Evolutionary conservation across 129 eudicot species (phyloP).

Genomic region (Deinandra increscens): DNA sequence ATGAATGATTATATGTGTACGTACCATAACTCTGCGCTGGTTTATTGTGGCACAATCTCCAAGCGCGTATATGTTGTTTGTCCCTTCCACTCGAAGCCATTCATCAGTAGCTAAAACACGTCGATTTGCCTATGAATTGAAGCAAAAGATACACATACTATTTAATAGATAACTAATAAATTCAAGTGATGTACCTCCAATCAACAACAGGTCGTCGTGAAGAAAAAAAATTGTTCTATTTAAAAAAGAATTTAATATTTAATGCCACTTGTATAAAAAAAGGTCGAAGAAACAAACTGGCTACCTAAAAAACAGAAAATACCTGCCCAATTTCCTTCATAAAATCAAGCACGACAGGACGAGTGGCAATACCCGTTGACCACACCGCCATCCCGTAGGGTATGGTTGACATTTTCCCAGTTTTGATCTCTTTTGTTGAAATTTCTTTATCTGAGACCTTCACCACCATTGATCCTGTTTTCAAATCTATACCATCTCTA

Average conservation of each 20-base stretch:
- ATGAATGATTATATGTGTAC: no score
- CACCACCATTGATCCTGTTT: slow-evolving; percentile 83
- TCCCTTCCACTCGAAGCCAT: slow-evolving; percentile 83
- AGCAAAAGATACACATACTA: not conserved
- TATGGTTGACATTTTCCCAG: slow-evolving; percentile 55
- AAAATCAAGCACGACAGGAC: slow-evolving; percentile 77
- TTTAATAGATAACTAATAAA: no score
- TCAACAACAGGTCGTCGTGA: no score
- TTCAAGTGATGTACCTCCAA: no score
- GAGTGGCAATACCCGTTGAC: slow-evolving; percentile 95
- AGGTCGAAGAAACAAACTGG: not conserved
- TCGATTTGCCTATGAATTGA: slow-evolving; percentile 51
- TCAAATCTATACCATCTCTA: slow-evolving; percentile 81
- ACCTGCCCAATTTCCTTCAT: slow-evolving; percentile 95
- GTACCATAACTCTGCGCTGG: slow-evolving; percentile 86
- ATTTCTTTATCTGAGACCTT: slow-evolving; percentile 69
- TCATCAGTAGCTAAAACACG: slow-evolving; percentile 92
- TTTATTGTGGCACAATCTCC: slow-evolving; percentile 91
- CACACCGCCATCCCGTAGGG: slow-evolving; percentile 92
- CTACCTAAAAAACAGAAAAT: not conserved
- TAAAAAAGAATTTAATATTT: no score
- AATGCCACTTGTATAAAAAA: not conserved
- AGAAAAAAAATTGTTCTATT: no score
- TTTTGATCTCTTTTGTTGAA: slow-evolving; percentile 69
- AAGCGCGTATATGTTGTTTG: slow-evolving; percentile 64